phyloP scores from a whole-genome alignment of 257 asterid species.

The Solanum acaule region DNA sequence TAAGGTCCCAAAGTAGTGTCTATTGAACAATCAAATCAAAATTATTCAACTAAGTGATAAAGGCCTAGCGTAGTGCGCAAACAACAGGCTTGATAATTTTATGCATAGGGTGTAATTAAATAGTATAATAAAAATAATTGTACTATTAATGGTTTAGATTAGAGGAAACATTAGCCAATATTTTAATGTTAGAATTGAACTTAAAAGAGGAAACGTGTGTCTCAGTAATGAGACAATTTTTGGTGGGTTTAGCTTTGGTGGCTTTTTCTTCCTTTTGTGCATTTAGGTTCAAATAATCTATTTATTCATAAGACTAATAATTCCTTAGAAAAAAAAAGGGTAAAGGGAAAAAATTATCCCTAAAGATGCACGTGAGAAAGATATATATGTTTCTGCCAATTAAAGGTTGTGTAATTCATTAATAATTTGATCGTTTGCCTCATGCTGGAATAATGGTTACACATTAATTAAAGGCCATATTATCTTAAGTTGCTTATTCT shows the following conservation, averaged over 20 bases:
- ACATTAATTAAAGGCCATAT: not conserved
- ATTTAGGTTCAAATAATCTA: not conserved
- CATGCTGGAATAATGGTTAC: too few relatives aligned
- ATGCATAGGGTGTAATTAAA: not conserved
- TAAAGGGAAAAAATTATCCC: not conserved
- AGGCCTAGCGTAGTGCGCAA: conserved; percentile 3
- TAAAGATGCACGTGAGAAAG: not conserved
- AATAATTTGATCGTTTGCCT: too few relatives aligned
- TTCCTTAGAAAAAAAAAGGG: not conserved
- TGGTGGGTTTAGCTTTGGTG: conserved; percentile 3
- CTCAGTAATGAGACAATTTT: not conserved
- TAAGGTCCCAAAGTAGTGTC: conserved; percentile 2
- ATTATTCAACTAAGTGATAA: not conserved
- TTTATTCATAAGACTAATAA: not conserved
- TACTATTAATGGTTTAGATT: not conserved
- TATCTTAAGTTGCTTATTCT: not conserved
- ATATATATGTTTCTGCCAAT: not conserved
- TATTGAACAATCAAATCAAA: not conserved
- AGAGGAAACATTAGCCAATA: conserved; percentile 5
- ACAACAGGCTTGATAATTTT: not conserved
- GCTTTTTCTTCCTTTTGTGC: not conserved
- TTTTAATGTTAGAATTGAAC: not conserved
- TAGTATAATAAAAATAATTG: not conserved
- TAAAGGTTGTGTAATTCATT: not conserved
- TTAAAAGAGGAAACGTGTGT: not conserved